Base-by-base conservation (phyloP, 495 filamentous ascomycete genomes). In the Hypomontagnella monticulosa region DNA sequence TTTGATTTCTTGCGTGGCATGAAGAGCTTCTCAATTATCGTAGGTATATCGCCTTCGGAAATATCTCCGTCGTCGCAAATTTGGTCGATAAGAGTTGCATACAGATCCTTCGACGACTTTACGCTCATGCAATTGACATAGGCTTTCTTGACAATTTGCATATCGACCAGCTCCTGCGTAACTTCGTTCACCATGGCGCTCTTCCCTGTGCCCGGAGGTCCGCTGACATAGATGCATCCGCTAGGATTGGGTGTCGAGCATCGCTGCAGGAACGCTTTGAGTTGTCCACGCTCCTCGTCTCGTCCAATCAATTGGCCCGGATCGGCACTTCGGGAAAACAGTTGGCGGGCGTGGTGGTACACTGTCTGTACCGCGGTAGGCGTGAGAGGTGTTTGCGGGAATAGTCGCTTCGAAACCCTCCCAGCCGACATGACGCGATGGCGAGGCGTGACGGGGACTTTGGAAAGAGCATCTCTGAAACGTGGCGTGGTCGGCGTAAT, bases 51-150 rank as follows among this genome's bases (percentile, higher is more conserved):
- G 48, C 80, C 76, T 53, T 84, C 79, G 4, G 57, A 62, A 46
- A 80, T 61, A n/a, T 72, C 74, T 15, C 66, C 49, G 15, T 80
- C 75, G 16, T 75, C 71, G 32, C 67, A 73, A 11, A 83, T 60
- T 57, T 79, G 79, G 38, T 85, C 85, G 32, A 92, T 71, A 23
- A 99, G 79, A 36, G 84, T 92, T 62, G 83, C 81, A 72, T 93
- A 96, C 16, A 98, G 84, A 68, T 96, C 93, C 57, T 85, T 85
- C 4, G 92, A 88, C 54, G 84, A 87, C 66, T 95, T 94, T 75
- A 97, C 89, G 75, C 92, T 95, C 86, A 97, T 96, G 76, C 95
- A 99, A 69, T 99, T 99, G 79, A 99, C 79, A 72, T 93, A 93
- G 2, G 87, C 85, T 40, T 86, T 86, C 69, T 86, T 88, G 48